phyloP scores from a whole-genome alignment of 768 basidiomycete genomes.

The Scleroderma bovista region DNA sequence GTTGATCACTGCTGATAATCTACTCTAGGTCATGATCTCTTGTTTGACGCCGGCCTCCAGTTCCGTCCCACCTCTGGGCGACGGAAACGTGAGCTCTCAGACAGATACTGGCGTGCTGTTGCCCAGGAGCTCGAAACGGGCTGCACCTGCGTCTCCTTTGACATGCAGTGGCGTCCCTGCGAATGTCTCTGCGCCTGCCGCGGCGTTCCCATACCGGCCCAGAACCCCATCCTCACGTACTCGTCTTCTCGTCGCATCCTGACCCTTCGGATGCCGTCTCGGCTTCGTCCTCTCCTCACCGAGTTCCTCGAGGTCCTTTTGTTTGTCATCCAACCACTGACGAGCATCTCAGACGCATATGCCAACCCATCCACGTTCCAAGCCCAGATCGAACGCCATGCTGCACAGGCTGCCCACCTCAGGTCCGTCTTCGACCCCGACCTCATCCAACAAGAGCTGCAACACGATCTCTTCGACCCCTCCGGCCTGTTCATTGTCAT shows the following conservation, averaged over 20 bases:
- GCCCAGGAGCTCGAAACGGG: slow-evolving; percentile 70
- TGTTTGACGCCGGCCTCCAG: slow-evolving; percentile 82
- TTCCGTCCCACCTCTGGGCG: slow-evolving; percentile 74
- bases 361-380: slow-evolving; percentile 54
- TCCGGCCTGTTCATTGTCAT: slow-evolving; percentile 73
- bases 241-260: slow-evolving; percentile 40
- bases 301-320: slow-evolving; percentile 81
- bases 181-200: slow-evolving; percentile 53
- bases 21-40: slow-evolving; percentile 72
- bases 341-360: slow-evolving; percentile 54
- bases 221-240: slow-evolving; percentile 39
- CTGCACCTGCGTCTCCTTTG: slow-evolving; percentile 81
- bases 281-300: slow-evolving; percentile 60
- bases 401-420: slow-evolving; percentile 61
- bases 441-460: slow-evolving; percentile 78
- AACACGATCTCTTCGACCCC: slow-evolving; percentile 71
- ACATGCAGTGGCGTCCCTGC: slow-evolving; percentile 49
- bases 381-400: slow-evolving; percentile 55
- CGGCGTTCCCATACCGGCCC: slow-evolving; percentile 36
- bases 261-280: slow-evolving; percentile 66
- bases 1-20: slow-evolving; percentile 1
- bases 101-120: slow-evolving; percentile 84
- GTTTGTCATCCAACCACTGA: slow-evolving; percentile 78
- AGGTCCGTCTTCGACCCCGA: slow-evolving; percentile 76
- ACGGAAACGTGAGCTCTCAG: slow-evolving; percentile 64